Evolutionary conservation across 495 filamentous ascomycete genomes (phyloP).

Genomic region (Parachaetomium inaequale): DNA sequence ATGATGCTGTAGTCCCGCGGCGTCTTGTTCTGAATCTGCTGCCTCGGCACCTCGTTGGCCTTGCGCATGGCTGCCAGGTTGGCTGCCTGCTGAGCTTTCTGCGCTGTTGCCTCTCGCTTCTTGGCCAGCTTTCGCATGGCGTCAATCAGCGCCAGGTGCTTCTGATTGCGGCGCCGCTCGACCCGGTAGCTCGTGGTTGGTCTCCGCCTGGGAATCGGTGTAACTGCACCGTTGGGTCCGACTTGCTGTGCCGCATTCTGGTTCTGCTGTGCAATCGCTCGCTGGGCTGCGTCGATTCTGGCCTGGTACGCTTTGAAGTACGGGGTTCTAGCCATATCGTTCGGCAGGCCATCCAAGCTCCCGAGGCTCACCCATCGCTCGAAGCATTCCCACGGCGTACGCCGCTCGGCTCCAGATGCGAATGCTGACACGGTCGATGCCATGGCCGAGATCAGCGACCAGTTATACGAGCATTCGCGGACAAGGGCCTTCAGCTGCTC

Average conservation of each 20-base stretch:
- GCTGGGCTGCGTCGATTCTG: slow-evolving; percentile 75
- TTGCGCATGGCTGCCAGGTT: slow-evolving; percentile 68
- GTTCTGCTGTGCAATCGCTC: slow-evolving; percentile 56
- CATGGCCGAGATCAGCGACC: slow-evolving; percentile 84
- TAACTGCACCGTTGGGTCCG: slow-evolving; percentile 53
- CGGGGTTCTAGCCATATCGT: slow-evolving; percentile 86
- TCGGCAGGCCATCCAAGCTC: slow-evolving; percentile 77
- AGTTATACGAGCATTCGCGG: slow-evolving; percentile 92
- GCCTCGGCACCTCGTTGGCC: slow-evolving; percentile 62
- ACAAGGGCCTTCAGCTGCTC: slow-evolving; percentile 81
- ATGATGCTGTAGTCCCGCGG: slow-evolving; percentile 86
- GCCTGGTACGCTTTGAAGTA: slow-evolving; percentile 86
- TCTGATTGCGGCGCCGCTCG: slow-evolving; percentile 77
- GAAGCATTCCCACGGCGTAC: slow-evolving; percentile 98
- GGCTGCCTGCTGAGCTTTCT: slow-evolving; percentile 81
- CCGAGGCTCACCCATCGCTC: slow-evolving; percentile 89
- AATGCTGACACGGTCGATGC: slow-evolving; percentile 69
- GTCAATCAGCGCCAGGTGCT: slow-evolving; percentile 83
- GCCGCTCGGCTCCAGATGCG: slow-evolving; percentile 77
- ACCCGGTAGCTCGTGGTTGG: slow-evolving; percentile 72
- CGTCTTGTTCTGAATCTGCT: slow-evolving; percentile 53
- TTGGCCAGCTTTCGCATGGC: slow-evolving; percentile 93
- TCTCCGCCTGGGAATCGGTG: slow-evolving; percentile 55
- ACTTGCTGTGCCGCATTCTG: slow-evolving; percentile 54
- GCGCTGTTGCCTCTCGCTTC: slow-evolving; percentile 77